Base-by-base conservation (phyloP, 192 early-diverging fungal genomes). In the Coemansia sp. region DNA sequence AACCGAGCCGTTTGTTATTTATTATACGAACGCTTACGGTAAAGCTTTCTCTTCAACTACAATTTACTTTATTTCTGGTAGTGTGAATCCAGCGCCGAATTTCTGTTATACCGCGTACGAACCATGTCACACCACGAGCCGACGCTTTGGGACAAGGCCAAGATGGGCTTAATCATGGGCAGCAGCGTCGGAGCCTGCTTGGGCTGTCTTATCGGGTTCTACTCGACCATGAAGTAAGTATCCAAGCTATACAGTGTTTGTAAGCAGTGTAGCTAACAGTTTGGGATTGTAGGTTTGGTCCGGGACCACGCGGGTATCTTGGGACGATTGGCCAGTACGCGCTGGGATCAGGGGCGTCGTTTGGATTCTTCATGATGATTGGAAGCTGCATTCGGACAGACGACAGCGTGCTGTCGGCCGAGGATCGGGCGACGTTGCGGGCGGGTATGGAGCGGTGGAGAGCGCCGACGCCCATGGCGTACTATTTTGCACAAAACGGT, bases 361-460 rank as follows among this genome's bases (percentile, higher is more conserved):
- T 92, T 77, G 89, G 88, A 18, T 88, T 90, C 56, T 92, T 92
- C 55, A 90, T 92, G 89, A 81, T 84, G 83, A 85, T 83, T 37
- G 82, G 82, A 42, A 83, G 82, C 65, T 76, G 74, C 26, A 83
- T 83, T 61, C 82, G 82, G 31, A 66, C 74, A 2, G 74, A 83
- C 24, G 73, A 67, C 7, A 56, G 54, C 20, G 34, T 17, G 58
- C 62, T 80, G 25, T 66, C 67, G 7, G 66, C 55, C 0, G 67
- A 66, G 21, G 77, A 80, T 37, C 61, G 66, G 10, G 64, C 61
- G 2, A 54, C 68, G 11, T 57, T 80, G 34, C 50, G 50, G 23
- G 62, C 65, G 25, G n/a, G 37, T 37, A 57, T 80, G 65, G 53
- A 68, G 18, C 77, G 77, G 68, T 80, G 77, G 77, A 63, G 46